Conservation (phyloP, 192 early-diverging fungal species). For the Coemansia umbellata region DNA sequence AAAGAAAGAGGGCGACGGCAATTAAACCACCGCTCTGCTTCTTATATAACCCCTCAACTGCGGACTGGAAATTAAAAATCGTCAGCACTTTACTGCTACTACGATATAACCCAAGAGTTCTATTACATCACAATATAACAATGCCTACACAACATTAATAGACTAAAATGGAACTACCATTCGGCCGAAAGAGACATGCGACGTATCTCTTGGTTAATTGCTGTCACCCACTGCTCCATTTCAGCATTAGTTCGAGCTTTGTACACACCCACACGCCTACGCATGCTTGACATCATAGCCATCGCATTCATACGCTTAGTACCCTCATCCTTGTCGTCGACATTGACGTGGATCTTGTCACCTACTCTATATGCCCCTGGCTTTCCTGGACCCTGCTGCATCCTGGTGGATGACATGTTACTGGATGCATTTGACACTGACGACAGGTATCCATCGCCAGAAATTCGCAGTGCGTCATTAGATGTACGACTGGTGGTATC, state of each 20-base stretch:
- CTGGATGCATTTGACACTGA: slow-evolving; percentile 25
- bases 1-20: no score
- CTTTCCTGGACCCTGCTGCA: slow-evolving; percentile 4
- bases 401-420: slow-evolving; percentile 3
- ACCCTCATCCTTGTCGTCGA: slow-evolving; percentile 17
- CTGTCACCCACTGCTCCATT: slow-evolving; percentile 54
- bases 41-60: no score
- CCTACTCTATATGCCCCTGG: slow-evolving; percentile 34
- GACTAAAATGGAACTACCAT: no score
- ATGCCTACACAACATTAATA: no score
- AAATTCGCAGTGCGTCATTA: slow-evolving; percentile 11
- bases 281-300: slow-evolving; percentile 27
- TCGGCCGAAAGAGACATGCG: slow-evolving; percentile 35
- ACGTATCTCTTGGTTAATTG: slow-evolving; percentile 51
- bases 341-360: slow-evolving; percentile 17
- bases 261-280: slow-evolving; percentile 37
- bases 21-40: no score
- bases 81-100: no score
- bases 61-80: no score
- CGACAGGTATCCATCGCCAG: slow-evolving; percentile 22
- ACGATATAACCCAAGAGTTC: no score
- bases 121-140: no score
- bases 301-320: slow-evolving; percentile 16
- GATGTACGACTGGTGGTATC: neutral
- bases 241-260: slow-evolving; percentile 45